A percentile compares a stretch with the other conserved stretches of the same genome.
Conservation (phyloP, 108 stramenopile genomes). For the Conticribra weissflogii region DNA sequence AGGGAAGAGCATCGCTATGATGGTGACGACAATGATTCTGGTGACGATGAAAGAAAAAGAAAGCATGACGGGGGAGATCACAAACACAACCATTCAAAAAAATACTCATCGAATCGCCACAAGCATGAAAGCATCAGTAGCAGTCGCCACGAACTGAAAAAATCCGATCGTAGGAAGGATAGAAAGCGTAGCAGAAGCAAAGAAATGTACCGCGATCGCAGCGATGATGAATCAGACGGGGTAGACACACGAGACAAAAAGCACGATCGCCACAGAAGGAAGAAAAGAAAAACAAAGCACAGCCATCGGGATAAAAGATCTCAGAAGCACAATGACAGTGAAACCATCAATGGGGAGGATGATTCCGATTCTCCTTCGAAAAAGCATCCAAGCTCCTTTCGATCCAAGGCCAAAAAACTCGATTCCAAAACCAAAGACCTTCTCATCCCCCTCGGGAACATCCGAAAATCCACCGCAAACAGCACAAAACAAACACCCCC, state of each 20-base stretch:
- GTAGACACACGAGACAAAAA: conserved; percentile 19
- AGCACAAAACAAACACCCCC: conserved; percentile 21
- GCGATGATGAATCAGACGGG: too few species aligned
- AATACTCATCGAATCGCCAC: too few species aligned
- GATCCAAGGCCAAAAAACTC: too few species aligned
- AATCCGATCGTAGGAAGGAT: conserved; percentile 1
- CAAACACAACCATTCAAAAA: too few species aligned
- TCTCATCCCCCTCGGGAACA: neutral
- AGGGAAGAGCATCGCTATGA: conserved; percentile 5
- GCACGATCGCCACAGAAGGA: conserved; percentile 1
- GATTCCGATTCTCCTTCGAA: too few species aligned
- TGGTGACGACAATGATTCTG: too few species aligned
- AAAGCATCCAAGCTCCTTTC: too few species aligned
- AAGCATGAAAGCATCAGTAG: too few species aligned
- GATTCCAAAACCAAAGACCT: conserved; percentile 15
- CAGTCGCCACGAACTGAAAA: neutral
- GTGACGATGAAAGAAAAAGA: too few species aligned
- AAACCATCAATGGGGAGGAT: neutral
- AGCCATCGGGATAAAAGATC: neutral
- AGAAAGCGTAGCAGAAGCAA: conserved; percentile 18
- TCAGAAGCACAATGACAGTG: neutral
- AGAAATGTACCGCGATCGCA: conserved; percentile 14
- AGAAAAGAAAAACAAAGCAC: neutral
- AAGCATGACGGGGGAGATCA: too few species aligned
- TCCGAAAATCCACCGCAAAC: conserved; percentile 5